These are phyloP conservation scores for Plasmodium gonderi DNA, from an alignment of 169 alveolate species.

Conservation along the genomic window DNA sequence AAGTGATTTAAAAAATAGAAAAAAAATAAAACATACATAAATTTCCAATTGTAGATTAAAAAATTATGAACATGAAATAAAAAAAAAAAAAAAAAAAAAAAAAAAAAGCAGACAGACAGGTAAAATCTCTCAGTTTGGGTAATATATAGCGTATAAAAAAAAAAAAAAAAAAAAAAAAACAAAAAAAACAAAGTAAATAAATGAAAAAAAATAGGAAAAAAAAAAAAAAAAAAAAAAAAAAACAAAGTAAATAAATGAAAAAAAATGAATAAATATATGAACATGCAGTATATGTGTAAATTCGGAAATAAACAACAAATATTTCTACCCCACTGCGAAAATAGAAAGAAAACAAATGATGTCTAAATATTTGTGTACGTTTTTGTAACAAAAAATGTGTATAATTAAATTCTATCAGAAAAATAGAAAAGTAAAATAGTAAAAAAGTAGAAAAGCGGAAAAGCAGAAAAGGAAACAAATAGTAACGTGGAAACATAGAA, in stretches of 20 bases:
- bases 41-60: constrained; percentile 16
- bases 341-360: no score
- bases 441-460: no score
- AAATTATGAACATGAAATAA: constrained; percentile 33
- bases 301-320: background rate
- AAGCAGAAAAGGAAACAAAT: background rate
- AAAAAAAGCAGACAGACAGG: constrained; percentile 3
- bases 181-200: background rate
- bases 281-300: background rate
- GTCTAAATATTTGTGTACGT: no score
- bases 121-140: background rate
- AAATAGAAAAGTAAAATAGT: no score
- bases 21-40: constrained; percentile 31
- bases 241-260: background rate
- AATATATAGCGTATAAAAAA: constrained; percentile 6
- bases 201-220: background rate
- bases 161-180: background rate
- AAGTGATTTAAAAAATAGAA: background rate
- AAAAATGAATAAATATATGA: background rate
- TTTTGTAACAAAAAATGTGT: no score
- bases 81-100: constrained; percentile 45
- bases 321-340: background rate
- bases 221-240: background rate
- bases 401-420: no score
- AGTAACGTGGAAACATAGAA: background rate